Conservation (phyloP, 2,329 filamentous ascomycete species). For the Lachnellula hyalina region DNA sequence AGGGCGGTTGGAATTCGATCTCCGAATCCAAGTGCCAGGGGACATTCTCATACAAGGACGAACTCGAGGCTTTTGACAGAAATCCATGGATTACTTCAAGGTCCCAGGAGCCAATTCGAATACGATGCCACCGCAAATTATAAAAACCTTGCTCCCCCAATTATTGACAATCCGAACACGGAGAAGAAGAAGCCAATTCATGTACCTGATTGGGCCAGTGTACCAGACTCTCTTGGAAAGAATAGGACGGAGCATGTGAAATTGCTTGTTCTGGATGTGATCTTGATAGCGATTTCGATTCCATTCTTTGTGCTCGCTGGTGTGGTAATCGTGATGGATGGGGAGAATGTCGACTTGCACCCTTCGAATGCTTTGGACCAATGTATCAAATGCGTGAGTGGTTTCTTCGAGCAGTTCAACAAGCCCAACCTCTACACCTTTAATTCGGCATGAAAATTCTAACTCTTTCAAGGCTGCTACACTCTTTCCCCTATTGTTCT, state of each 20-base stretch:
- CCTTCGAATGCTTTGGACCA: not conserved
- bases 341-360: not conserved
- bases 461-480: constrained; percentile 5
- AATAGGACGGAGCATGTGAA: not conserved
- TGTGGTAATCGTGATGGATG: not conserved
- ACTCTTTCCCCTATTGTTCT: constrained; percentile 10
- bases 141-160: not conserved
- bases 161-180: not conserved
- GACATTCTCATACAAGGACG: not conserved
- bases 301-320: constrained; percentile 6
- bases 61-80: constrained; percentile 1
- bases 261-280: not conserved
- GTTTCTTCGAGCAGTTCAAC: not conserved
- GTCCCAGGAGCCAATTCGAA: not conserved
- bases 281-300: not conserved
- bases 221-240: constrained; percentile 4
- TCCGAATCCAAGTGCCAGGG: not conserved
- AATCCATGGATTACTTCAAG: not conserved
- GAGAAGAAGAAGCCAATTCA: constrained; percentile 1
- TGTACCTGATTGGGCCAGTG: constrained; percentile 2
- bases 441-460: not conserved
- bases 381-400: constrained; percentile 6
- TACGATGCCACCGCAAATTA: not conserved
- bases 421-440: not conserved
- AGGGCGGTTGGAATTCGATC: not conserved